These are phyloP conservation scores for Pythium volutum DNA, from an alignment of 352 stramenopile species.

Conservation along the genomic window DNA sequence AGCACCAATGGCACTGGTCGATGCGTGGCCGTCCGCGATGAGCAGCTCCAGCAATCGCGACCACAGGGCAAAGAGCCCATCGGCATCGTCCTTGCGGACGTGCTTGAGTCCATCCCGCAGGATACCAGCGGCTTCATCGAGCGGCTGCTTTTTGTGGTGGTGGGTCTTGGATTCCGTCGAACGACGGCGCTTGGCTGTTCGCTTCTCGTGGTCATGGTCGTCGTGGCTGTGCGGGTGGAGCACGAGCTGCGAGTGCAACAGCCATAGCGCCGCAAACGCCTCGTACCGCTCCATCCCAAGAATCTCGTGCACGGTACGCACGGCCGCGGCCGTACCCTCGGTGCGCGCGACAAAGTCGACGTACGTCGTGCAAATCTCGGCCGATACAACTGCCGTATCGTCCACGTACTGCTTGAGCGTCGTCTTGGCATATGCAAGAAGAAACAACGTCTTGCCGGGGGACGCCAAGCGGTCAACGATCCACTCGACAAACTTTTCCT, in stretches of 20 bases:
- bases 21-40: conserved; percentile 25
- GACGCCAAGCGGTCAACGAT: conserved; percentile 52
- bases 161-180: conserved; percentile 33
- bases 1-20: conserved; percentile 32
- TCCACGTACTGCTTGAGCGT: conserved; percentile 55
- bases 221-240: conserved; percentile 39
- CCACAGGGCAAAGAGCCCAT: conserved; percentile 47
- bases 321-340: conserved; percentile 43
- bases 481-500: conserved; percentile 66
- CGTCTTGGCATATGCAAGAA: conserved; percentile 51
- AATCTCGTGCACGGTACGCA: conserved; percentile 42
- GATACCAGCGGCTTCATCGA: conserved; percentile 42
- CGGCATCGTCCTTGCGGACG: conserved; percentile 36
- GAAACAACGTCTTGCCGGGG: conserved; percentile 33
- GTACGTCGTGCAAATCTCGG: conserved; percentile 44
- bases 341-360: conserved; percentile 75
- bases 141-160: conserved; percentile 26
- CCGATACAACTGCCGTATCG: conserved; percentile 12
- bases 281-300: conserved; percentile 29
- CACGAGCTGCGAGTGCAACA: conserved; percentile 71
- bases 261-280: conserved; percentile 40
- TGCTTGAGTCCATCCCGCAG: conserved; percentile 46
- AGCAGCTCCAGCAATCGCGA: conserved; percentile 57
- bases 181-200: conserved; percentile 50
- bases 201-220: conserved; percentile 18